Evolutionary conservation across 805 yeast species (phyloP), one percentile per base, ranked within the genome.

Genomic region (Diddensiella santjacobensis): DNA sequence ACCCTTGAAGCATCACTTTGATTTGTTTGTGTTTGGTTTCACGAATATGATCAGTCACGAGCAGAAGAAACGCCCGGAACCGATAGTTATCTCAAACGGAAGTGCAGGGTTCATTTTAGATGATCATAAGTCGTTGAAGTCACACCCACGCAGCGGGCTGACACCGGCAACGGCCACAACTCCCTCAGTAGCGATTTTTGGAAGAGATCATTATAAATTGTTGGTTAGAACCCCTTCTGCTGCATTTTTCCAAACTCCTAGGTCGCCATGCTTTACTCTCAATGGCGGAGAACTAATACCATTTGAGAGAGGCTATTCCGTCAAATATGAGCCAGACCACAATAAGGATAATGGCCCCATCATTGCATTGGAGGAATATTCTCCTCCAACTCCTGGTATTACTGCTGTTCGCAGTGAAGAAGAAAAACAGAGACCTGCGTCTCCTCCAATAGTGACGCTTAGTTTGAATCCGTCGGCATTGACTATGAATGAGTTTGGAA

Each of bases 91-190:
- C 11, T 8, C 31, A 8, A 26, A 26, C 31, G 13, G 31, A 8
- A 26, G 31, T 26, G 13, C 31, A 8, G 31, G 31, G 13, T 26
- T 8, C 31, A 26, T 13, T 26, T 8, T 26, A 13, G 31, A 8
- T 26, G 31, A 26, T 26, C 11, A 26, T 8, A 8, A 13, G 31
- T 13, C 8, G 13, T 26, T 26, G 31, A 26, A 26, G 31, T 13
- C 13, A 8, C 31, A 26, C 8, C 31, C 31, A 13, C 31, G 11
- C 13, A 26, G 18, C 24, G 29, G 43, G 8, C 15, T 40, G 43
- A 51, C 57, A 2, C 57, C 57, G 3, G 30, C 45, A 20, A 53
- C 57, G 10, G 57, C 57, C 19, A 53, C 57, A 13, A 53, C 57
- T 10, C 57, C 57, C 8, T 53, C 57, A 1, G 49, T 43, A 19